Evolutionary conservation across 1,284 basidiomycete genomes (phyloP).

Genomic region (Tausonia pullulans): DNA sequence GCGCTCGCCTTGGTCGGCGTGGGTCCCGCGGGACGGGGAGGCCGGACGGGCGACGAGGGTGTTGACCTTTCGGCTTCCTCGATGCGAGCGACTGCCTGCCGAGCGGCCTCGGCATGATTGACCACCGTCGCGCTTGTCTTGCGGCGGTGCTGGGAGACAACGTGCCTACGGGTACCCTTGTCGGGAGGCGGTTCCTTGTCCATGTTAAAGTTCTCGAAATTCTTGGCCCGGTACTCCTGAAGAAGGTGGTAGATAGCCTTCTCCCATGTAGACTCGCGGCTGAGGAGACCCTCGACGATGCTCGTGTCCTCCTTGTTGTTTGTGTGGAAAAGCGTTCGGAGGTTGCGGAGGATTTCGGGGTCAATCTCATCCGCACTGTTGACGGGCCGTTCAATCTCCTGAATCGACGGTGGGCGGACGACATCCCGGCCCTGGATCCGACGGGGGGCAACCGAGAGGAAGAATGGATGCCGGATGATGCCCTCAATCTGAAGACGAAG

Average conservation of each 20-base stretch:
- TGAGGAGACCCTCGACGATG: constrained; percentile 54
- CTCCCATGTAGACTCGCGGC: constrained; percentile 66
- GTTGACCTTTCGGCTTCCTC: neutral
- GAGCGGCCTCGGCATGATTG: constrained; percentile 11
- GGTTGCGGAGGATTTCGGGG: constrained; percentile 76
- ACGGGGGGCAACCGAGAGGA: constrained; percentile 52
- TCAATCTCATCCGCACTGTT: constrained; percentile 57
- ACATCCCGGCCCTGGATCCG: constrained; percentile 43
- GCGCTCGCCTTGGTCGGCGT: constrained; percentile 16
- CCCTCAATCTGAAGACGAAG: constrained; percentile 52
- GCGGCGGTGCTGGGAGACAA: constrained; percentile 10
- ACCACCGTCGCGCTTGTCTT: constrained; percentile 15
- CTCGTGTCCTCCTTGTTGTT: constrained; percentile 50
- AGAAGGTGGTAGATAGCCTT: constrained; percentile 85
- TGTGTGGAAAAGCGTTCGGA: constrained; percentile 81
- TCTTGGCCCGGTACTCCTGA: constrained; percentile 59
- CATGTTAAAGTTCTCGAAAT: constrained; percentile 52
- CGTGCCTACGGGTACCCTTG: constrained; percentile 10
- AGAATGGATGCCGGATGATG: constrained; percentile 83
- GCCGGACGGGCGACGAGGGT: neutral
- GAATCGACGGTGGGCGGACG: constrained; percentile 54
- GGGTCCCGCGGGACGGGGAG: constrained; percentile 9
- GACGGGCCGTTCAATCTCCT: constrained; percentile 57
- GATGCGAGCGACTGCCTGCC: neutral
- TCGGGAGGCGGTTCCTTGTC: constrained; percentile 39